Base-by-base conservation (phyloP, 139 green algal species). In the Micractinium sp. region DNA sequence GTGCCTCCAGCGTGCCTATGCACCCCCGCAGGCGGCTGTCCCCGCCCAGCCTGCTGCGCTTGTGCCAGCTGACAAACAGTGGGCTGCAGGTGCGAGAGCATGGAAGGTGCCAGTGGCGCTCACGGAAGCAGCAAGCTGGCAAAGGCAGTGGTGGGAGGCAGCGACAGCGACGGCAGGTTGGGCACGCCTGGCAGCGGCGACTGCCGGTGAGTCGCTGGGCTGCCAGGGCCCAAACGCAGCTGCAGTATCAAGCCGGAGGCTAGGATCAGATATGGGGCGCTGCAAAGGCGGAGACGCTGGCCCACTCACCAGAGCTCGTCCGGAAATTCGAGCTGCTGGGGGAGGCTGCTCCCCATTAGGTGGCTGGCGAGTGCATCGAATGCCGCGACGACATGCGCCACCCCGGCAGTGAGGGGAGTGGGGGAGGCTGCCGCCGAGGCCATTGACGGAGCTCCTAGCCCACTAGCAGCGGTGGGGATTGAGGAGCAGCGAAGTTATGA, bases 31-130 rank as follows among this genome's bases (percentile, higher is more conserved):
- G 86, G 27, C 91, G 90, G 22, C 66, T 66, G 36, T 85, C 83
- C 1, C 87, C 91, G 31, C 85, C 33, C 63, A 82, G 35, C 18
- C 71, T 35, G n/a, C 29, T 36, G 13, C 61, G 39, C 60, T 96
- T 97, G 85, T 95, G 97, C 95, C 95, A 98, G 0, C 94, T 98
- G 14, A 98, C 95, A 86, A 98, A 98, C 9, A 98, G 69, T 0
- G 95, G 94, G 86, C 94, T 95, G 92, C 75, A 79, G 73, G 66
- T 56, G 33, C 39, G 29, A 75, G 53, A 39, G 35, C 31, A 23
- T 47, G 23, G 67, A 25, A 87, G 23, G 18, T 15, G 36, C 25
- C 3, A 4, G 36, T 13, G 35, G 38, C 9, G 12, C 12, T 12
- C 2, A 22, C 39, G 20, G 29, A 3, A 38, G 0, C 14, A 71